Evolutionary conservation across 345 rosid species (phyloP).

Genomic region (Erysimum cheiranthoides): DNA sequence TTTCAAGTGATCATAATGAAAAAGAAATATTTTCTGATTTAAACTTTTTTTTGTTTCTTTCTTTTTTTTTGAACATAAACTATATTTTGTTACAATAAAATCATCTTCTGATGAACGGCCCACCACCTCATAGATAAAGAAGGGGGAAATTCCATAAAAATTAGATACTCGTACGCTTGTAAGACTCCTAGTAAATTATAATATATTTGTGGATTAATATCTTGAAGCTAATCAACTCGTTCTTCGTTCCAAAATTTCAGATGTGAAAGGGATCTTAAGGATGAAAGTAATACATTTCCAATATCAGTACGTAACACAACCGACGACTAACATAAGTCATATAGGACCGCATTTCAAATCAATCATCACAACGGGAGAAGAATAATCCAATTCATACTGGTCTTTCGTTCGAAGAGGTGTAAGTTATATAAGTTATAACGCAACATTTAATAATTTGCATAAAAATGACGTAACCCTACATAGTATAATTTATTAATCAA

Average conservation of each 20-base stretch:
- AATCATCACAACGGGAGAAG: constrained; percentile 9
- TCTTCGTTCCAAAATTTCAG: neutral
- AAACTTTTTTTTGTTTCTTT: no score
- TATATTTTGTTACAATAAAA: neutral
- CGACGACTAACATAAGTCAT: constrained; percentile 24
- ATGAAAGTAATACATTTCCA: neutral
- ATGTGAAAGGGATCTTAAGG: constrained; percentile 5
- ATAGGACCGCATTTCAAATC: constrained; percentile 15
- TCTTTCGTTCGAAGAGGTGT: constrained; percentile 3
- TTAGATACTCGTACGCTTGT: no score
- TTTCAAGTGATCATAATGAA: neutral
- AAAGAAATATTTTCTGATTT: neutral
- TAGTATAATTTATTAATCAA: neutral
- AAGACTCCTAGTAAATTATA: neutral
- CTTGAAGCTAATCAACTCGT: neutral
- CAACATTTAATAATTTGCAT: neutral
- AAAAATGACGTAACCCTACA: neutral
- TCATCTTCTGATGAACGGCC: neutral
- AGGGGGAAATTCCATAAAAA: no score
- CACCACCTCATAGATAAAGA: neutral
- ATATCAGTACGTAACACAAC: constrained; percentile 13
- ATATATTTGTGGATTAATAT: neutral
- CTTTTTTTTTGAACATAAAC: no score
- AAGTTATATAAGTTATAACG: neutral
- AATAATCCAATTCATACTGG: constrained; percentile 35